A percentile compares a stretch with the other conserved stretches of the same genome.
Evolutionary conservation across 495 filamentous ascomycete genomes (phyloP).

Genomic region (Penicillium bovifimosum): DNA sequence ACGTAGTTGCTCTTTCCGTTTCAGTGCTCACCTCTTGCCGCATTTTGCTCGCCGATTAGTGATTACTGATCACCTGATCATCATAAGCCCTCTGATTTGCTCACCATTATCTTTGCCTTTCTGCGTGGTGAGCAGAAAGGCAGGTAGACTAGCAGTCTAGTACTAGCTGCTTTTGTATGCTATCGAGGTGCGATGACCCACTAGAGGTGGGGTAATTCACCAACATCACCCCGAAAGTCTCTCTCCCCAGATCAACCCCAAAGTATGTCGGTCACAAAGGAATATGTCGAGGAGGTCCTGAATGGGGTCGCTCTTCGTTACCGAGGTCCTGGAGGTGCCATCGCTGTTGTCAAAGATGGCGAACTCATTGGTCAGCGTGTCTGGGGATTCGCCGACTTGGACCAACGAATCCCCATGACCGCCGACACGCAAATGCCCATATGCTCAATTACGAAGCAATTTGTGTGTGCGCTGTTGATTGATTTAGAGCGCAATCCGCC

Average conservation of each 20-base stretch:
- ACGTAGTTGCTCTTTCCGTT: too few species aligned
- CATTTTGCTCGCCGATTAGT: too few species aligned
- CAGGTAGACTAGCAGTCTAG: too few species aligned
- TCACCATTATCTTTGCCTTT: too few species aligned
- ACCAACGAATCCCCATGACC: constrained; percentile 20
- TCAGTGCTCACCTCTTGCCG: too few species aligned
- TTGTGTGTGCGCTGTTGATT: constrained; percentile 24
- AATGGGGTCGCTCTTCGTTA: constrained; percentile 9
- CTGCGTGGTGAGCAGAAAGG: too few species aligned
- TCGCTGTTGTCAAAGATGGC: constrained; percentile 28
- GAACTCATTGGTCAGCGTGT: constrained; percentile 21
- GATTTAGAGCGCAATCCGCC: constrained; percentile 26
- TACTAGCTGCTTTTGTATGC: not conserved
- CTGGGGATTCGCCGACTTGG: constrained; percentile 32
- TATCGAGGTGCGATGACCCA: not conserved
- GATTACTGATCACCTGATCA: too few species aligned
- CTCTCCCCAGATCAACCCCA: not conserved
- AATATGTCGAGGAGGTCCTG: constrained; percentile 9
- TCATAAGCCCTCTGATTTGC: too few species aligned
- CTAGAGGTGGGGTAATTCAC: not conserved
- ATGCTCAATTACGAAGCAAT: constrained; percentile 36
- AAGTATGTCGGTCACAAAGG: constrained; percentile 10
- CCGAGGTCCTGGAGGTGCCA: constrained; percentile 26
- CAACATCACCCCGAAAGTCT: not conserved
- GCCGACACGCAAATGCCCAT: constrained; percentile 25